Conservation (phyloP, 164 flowering plant species). For the Annona squamosa region DNA sequence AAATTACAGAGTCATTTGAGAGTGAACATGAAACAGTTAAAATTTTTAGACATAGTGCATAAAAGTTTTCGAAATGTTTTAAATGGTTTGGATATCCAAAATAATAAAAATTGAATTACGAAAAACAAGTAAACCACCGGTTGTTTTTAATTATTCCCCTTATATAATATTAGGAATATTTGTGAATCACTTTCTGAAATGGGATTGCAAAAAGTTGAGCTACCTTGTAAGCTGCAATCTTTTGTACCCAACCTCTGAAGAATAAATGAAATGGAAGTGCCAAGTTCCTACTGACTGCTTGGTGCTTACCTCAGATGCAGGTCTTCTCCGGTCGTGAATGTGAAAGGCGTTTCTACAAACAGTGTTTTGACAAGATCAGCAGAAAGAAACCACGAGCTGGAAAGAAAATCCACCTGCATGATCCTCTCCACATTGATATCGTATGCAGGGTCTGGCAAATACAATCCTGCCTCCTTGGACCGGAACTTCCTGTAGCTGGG, state of each 20-base stretch:
- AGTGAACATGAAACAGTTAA: too few species aligned
- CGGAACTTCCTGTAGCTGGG: conserved; percentile 91
- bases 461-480: conserved; percentile 94
- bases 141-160: too few species aligned
- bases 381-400: conserved; percentile 97
- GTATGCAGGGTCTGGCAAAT: conserved; percentile 98
- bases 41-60: too few species aligned
- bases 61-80: too few species aligned
- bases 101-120: too few species aligned
- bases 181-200: too few species aligned
- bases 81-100: too few species aligned
- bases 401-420: conserved; percentile 93
- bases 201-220: too few species aligned
- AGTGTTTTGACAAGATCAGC: conserved; percentile 85
- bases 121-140: too few species aligned
- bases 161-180: too few species aligned
- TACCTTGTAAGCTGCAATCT: too few species aligned
- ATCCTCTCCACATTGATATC: conserved; percentile 71
- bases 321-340: conserved; percentile 95
- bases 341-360: conserved; percentile 81
- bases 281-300: conserved; percentile 4
- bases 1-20: too few species aligned
- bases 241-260: background rate
- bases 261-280: conserved; percentile 1
- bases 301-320: conserved; percentile 77